Evolutionary conservation across 2,329 filamentous ascomycete genomes (phyloP), one percentile per base, ranked within the genome.

Genomic region (Colletotrichum tamarilloi): DNA sequence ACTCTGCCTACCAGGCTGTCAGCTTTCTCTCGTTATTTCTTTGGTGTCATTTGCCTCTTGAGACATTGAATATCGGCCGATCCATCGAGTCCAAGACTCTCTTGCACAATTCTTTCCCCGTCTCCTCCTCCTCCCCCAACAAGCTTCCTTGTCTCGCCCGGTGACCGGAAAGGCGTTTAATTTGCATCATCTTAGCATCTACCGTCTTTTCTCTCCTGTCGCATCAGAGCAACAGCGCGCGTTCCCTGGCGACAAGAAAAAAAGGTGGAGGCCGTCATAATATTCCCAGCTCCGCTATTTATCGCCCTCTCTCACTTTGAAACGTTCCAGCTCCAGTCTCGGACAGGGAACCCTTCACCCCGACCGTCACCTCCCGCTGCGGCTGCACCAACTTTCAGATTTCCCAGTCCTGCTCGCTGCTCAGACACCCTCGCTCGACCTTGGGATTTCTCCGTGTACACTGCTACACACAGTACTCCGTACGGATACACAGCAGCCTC

Each of bases 251-350:
- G 6, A 32, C 46, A 24, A 49, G 14, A 22, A 55, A 24, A 28
- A 53, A 56, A 57, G 28, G 71, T 66, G 71, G 67, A 73, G 67
- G 60, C 16, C 67, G n/a, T 62, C 67, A 73, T 66, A 73, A 66
- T 73, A 73, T 22, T 71, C 49, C 62, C 67, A 70, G 71, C 71
- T 73, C 71, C 71, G 67, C 67, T 66, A 65, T 66, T 56, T 32
- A 65, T 66, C 62, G 60, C 71, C 62, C 67, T 62, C 53, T 64
- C 46, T 64, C 62, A 64, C 62, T 73, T 49, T 73, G 71, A 73
- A 73, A 73, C 71, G 67, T 57, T 57, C 70, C 71, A 66, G 62
- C 67, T 73, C 71, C 67, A 71, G 67, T 66, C 62, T 38, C 71
- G 56, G 71, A 71, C 71, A 73, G 67, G 71, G 71, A 66, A 62